phyloP scores from a whole-genome alignment of 371 early-diverging fungal genomes.

The Haplosporangium sp. region DNA sequence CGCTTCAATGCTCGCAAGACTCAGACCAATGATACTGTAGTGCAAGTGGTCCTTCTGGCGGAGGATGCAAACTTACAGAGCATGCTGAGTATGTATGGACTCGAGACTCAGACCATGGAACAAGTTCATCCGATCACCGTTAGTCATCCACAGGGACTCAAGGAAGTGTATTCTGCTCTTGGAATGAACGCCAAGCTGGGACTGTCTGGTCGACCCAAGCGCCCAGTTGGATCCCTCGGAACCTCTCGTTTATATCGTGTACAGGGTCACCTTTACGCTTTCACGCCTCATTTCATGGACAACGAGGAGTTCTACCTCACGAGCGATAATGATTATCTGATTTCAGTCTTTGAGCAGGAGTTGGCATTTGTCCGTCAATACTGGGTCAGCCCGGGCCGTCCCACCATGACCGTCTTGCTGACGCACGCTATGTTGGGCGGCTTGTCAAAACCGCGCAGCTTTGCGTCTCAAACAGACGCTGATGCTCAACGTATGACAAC shows the following conservation, averaged over 20 bases:
- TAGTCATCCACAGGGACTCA: slow-evolving; percentile 77
- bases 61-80: slow-evolving; percentile 81
- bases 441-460: slow-evolving; percentile 36
- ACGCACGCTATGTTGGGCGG: slow-evolving; percentile 83
- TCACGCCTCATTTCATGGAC: slow-evolving; percentile 92
- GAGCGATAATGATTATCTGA: slow-evolving; percentile 83
- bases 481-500: slow-evolving; percentile 46
- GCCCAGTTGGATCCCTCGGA: slow-evolving; percentile 81
- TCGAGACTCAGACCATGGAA: slow-evolving; percentile 80
- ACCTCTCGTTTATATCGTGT: slow-evolving; percentile 87
- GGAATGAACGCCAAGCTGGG: slow-evolving; percentile 85
- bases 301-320: slow-evolving; percentile 87
- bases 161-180: slow-evolving; percentile 80
- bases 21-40: slow-evolving; percentile 67
- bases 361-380: slow-evolving; percentile 79
- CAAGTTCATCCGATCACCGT: slow-evolving; percentile 82
- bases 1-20: slow-evolving; percentile 65
- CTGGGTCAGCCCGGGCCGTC: slow-evolving; percentile 84
- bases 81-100: slow-evolving; percentile 76
- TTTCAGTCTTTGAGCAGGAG: slow-evolving; percentile 84
- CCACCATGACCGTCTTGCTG: slow-evolving; percentile 83
- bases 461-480: slow-evolving; percentile 17
- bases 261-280: slow-evolving; percentile 85
- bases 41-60: slow-evolving; percentile 84
- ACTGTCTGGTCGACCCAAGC: slow-evolving; percentile 82